A percentile compares a stretch with the other conserved stretches of the same genome.
Evolutionary conservation across 768 basidiomycete genomes (phyloP).

Genomic region (Trametes meyenii): DNA sequence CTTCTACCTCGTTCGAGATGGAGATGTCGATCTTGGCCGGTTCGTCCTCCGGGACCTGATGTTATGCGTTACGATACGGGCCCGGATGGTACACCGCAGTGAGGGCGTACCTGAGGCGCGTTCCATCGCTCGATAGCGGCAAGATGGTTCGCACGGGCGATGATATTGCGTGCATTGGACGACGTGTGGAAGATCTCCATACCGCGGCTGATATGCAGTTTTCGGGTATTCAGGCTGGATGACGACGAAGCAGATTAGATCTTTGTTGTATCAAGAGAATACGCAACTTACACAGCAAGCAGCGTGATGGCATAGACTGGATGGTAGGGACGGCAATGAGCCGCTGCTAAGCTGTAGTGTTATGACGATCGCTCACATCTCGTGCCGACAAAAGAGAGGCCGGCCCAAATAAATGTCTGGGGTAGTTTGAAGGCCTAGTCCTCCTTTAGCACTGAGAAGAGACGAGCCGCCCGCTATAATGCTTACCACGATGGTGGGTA

Average conservation of each 20-base stretch:
- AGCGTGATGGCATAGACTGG: background rate
- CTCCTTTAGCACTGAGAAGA: too few relatives aligned
- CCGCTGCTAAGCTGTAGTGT: background rate
- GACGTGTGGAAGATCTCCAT: slow-evolving; percentile 3
- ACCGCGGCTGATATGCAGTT: background rate
- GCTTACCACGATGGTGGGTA: too few relatives aligned
- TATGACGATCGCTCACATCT: background rate
- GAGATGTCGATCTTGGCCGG: slow-evolving; percentile 3
- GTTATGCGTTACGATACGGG: background rate
- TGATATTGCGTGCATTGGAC: background rate
- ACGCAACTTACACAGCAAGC: background rate
- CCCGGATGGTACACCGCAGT: background rate
- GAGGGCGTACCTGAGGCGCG: slow-evolving; percentile 1
- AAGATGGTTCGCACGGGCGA: slow-evolving; percentile 6
- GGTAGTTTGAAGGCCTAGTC: too few relatives aligned
- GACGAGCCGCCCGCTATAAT: too few relatives aligned
- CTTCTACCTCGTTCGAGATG: background rate
- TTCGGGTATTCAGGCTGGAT: slow-evolving; percentile 6
- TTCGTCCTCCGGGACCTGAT: background rate
- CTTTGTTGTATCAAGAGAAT: background rate
- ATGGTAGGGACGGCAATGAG: background rate
- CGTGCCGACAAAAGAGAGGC: background rate
- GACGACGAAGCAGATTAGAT: background rate
- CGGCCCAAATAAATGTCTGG: too few relatives aligned
- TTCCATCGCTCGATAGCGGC: slow-evolving; percentile 11